Conservation (phyloP, 1,284 basidiomycete genomes). For the Ceratobasidium sp. region DNA sequence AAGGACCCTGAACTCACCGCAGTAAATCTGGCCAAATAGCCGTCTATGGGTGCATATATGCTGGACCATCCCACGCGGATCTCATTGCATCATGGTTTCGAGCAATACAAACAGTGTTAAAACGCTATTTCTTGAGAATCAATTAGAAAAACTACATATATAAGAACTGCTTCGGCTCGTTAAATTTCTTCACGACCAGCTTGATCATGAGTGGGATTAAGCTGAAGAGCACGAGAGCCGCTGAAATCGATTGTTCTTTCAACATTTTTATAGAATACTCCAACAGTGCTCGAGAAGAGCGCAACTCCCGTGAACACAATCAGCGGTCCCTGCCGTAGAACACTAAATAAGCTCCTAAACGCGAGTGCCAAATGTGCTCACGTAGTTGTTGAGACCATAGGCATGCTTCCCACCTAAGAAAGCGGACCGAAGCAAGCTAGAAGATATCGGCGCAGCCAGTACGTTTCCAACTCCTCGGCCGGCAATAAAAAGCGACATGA, state of each 20-base stretch:
- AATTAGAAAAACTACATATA: no score
- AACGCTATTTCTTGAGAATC: no score
- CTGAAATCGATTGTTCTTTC: slow-evolving; percentile 12
- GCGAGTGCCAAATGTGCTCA: neutral
- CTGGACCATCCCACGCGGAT: no score
- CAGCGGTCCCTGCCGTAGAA: slow-evolving; percentile 23
- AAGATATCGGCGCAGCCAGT: slow-evolving; percentile 39
- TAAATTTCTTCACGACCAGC: slow-evolving; percentile 1
- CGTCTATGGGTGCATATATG: neutral
- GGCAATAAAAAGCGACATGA: slow-evolving; percentile 49
- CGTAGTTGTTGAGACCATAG: slow-evolving; percentile 44
- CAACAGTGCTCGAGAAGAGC: slow-evolving; percentile 38
- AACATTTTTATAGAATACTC: slow-evolving; percentile 39
- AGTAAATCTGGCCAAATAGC: slow-evolving; percentile 33
- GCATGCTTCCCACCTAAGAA: slow-evolving; percentile 25
- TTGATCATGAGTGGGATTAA: neutral
- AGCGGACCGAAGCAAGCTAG: slow-evolving; percentile 33
- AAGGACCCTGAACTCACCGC: slow-evolving; percentile 35
- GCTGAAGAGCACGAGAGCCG: neutral
- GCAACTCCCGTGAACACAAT: slow-evolving; percentile 38
- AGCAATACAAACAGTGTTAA: neutral
- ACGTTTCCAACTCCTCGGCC: slow-evolving; percentile 44
- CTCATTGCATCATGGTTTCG: neutral
- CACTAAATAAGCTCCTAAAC: neutral
- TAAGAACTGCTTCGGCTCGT: neutral